These are phyloP conservation scores for Avena eriantha DNA, from an alignment of 176 grass and related monocot species.

Conservation along the genomic window DNA sequence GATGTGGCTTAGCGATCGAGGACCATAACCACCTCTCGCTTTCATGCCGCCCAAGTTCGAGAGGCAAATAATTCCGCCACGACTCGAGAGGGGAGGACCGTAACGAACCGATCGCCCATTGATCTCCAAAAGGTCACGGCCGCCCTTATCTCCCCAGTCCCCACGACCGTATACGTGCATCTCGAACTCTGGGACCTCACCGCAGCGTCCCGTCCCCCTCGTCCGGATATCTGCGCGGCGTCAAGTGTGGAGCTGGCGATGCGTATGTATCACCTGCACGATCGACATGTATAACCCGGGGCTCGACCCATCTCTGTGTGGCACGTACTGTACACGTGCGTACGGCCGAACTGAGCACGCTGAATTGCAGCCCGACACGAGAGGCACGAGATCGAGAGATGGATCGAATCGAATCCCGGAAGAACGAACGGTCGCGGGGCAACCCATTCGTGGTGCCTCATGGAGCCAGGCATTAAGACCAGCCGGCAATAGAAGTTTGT, in stretches of 20 bases:
- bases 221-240: neutral
- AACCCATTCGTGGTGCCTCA: neutral
- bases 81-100: neutral
- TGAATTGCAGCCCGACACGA: no score
- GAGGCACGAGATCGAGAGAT: no score
- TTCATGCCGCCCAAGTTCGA: constrained; percentile 2
- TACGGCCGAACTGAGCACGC: no score
- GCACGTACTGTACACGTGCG: no score
- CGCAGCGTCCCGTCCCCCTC: neutral
- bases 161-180: neutral
- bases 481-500: constrained; percentile 30
- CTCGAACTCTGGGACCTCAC: constrained; percentile 12
- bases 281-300: neutral
- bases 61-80: neutral
- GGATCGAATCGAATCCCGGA: neutral
- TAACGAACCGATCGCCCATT: neutral
- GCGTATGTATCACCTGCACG: neutral
- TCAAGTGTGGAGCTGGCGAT: no score
- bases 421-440: neutral
- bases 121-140: constrained; percentile 19
- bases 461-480: constrained; percentile 11
- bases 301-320: no score
- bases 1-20: neutral
- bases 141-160: constrained; percentile 9
- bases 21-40: constrained; percentile 23